Evolutionary conservation across 2,329 filamentous ascomycete species (phyloP), one percentile per base, ranked within the genome.

Genomic region (Alternaria gaisen): DNA sequence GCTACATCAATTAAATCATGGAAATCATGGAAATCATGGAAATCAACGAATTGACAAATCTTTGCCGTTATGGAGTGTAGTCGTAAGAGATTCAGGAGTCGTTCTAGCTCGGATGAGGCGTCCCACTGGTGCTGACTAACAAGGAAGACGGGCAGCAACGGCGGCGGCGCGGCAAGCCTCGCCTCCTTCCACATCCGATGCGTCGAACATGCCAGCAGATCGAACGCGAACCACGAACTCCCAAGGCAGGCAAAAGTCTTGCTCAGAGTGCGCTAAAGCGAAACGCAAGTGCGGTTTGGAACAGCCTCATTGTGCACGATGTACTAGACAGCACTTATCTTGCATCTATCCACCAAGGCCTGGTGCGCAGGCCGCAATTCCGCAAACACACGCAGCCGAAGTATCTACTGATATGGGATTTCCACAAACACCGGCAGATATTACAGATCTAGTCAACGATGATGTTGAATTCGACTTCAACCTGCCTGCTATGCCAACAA

Each of bases 271-370:
- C 75, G 86, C 83, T 48, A 83, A 82, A 66, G 82, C 86, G 24
- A 88, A 88, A 72, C 81, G 86, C 14, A 83, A 83, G 48, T 88
- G 87, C 71, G 84, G 86, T 64, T 81, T 84, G 38, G 80, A 79
- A 18, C 70, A 81, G 14, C 86, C 86, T 2, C 70, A 80, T 12
- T 89, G 87, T 66, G 73, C 81, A 16, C 81, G 87, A 43, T 89
- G 87, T 68, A 70, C 75, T 0, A 81, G 83, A 57, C 81, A 85
- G 28, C 74, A 76, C 2, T 71, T 87, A 1, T 51, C 70, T 0
- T 88, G 87, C 72, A 69, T 79, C 5, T 88, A 87, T 42, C 71
- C 71, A 36, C 56, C 61, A 7, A 62, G 57, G 22, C 65, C 64
- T 42, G 42, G 52, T 14, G 14, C 40, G 5, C 46, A 55, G 16